A percentile compares a stretch with the other conserved stretches of the same genome.
Conservation (phyloP, 1,284 basidiomycete species). For the Ustilago sp. region DNA sequence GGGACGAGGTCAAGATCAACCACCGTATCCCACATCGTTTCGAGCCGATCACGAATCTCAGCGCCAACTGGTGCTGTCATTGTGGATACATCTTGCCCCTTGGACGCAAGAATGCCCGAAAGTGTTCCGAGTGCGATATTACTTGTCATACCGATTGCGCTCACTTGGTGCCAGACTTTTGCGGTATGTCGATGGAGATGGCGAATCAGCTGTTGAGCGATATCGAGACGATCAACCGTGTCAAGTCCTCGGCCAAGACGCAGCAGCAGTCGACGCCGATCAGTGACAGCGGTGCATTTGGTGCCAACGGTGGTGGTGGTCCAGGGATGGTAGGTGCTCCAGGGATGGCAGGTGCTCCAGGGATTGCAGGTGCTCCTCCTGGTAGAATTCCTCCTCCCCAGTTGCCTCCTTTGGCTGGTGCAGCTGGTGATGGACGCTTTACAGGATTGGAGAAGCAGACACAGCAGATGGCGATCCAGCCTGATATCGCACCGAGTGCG, state of each 20-base stretch:
- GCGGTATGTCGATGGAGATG: constrained; percentile 99
- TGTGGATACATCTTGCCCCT: constrained; percentile 94
- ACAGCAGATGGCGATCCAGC: constrained; percentile 54
- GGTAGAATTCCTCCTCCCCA: constrained; percentile 37
- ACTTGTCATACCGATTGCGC: constrained; percentile 98
- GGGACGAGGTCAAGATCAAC: constrained; percentile 98
- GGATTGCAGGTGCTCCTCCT: constrained; percentile 29
- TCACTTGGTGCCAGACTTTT: constrained; percentile 98
- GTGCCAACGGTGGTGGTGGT: constrained; percentile 23
- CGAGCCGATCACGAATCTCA: constrained; percentile 95
- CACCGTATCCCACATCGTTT: constrained; percentile 99
- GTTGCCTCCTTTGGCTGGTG: constrained; percentile 19
- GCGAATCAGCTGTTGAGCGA: constrained; percentile 92
- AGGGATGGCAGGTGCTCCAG: constrained; percentile 29
- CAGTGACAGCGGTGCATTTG: constrained; percentile 14
- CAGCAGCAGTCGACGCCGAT: constrained; percentile 24
- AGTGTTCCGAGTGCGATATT: constrained; percentile 94
- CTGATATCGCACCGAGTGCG: neutral
- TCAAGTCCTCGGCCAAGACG: constrained; percentile 56
- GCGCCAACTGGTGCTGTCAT: constrained; percentile 99
- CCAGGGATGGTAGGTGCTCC: constrained; percentile 14
- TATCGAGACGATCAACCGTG: constrained; percentile 78
- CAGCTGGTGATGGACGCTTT: constrained; percentile 31
- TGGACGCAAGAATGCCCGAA: constrained; percentile 93
- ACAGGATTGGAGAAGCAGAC: constrained; percentile 59